Evolutionary conservation across 306 rosid species (phyloP), one percentile per base, ranked within the genome.

Genomic region (Leucaena leucocephala): DNA sequence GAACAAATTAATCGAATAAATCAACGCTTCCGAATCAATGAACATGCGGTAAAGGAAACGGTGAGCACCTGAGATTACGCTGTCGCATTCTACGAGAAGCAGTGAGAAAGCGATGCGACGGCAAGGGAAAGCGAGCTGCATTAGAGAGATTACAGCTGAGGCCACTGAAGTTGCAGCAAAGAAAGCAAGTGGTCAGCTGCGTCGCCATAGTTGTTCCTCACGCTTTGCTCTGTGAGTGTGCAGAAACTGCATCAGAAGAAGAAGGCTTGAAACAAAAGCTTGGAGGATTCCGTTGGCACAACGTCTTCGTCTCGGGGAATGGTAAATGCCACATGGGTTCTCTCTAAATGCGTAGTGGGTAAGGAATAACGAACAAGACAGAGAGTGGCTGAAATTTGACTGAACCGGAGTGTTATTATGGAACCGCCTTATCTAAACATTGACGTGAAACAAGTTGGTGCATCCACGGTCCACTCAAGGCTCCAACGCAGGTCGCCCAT

Each of bases 61-160:
- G 5, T 1, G 4, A 22, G 63, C 65, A 91, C 97, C 97, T 82
- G 89, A 82, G 48, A 89, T 71, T 72, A 10, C 92, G 90, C 80
- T 85, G 84, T 15, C 90, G 91, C 82, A 89, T 82, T 76, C 81
- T 94, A 71, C 91, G 85, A 9, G 89, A 87, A 46, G 88, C 84
- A 49, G 85, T 85, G 80, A 88, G 84, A 62, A 80, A 70, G 3
- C 84, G 86, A 76, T 75, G 78, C 4, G 83, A 84, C 40, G 74
- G 74, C 0, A 81, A 72, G 8, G 90, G 71, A 76, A 87, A 84
- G 27, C 75, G 86, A 2, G 75, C 72, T 0, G 59, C 48, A 13
- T 52, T 75, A 15, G 83, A 39, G 34, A 52, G 68, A 27, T 65
- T 78, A 52, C 78, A 85, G 78, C 22, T 80, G 79, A 85, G 74